Evolutionary conservation across 2,329 filamentous ascomycete species (phyloP).

Genomic region (Trichoderma asperellum): DNA sequence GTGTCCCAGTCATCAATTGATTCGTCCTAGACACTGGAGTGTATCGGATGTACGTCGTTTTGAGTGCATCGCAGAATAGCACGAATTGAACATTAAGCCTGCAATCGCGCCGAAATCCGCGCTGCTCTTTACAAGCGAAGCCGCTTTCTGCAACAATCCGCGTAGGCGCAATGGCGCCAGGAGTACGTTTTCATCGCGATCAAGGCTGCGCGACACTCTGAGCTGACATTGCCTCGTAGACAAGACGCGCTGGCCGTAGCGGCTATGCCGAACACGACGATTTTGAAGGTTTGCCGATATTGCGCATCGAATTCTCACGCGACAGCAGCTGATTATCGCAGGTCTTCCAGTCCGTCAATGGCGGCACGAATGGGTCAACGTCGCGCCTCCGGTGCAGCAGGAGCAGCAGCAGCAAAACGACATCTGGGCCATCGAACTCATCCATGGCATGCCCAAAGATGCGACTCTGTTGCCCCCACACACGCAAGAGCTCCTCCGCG

Average conservation of each 20-base stretch:
- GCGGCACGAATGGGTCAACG: constrained; percentile 70
- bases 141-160: background rate
- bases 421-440: constrained; percentile 74
- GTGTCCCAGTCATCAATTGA: constrained; percentile 1
- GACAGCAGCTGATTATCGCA: constrained; percentile 44
- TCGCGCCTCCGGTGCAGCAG: constrained; percentile 67
- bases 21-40: background rate
- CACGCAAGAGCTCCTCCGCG: constrained; percentile 80
- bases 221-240: constrained; percentile 44
- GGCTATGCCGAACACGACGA: constrained; percentile 64
- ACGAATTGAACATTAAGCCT: background rate
- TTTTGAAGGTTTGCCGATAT: constrained; percentile 54
- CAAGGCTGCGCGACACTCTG: background rate
- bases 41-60: background rate
- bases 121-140: background rate
- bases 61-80: background rate
- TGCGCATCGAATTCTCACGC: background rate
- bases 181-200: constrained; percentile 37
- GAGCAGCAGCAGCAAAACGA: constrained; percentile 68
- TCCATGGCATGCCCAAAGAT: constrained; percentile 83
- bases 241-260: constrained; percentile 60
- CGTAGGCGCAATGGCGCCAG: constrained; percentile 46
- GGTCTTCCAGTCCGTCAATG: constrained; percentile 91
- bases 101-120: background rate
- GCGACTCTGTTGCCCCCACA: constrained; percentile 75